Conservation (phyloP, 169 alveolate genomes). For the Cryptosporidium tyzzeri region DNA sequence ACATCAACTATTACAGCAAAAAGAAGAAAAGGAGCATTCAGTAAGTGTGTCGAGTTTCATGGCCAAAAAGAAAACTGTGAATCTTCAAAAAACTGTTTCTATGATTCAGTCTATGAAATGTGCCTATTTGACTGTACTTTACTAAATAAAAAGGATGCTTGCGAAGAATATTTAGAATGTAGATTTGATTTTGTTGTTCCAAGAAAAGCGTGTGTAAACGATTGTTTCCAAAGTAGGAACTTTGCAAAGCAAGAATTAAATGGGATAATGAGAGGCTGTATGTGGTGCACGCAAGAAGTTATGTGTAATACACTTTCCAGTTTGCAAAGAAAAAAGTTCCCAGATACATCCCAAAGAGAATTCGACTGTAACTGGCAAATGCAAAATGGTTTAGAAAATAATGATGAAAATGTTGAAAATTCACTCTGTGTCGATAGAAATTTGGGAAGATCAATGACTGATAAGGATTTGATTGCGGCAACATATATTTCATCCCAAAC, state of each 20-base stretch:
- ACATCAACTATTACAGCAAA: constrained; percentile 45
- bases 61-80: constrained; percentile 66
- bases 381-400: constrained; percentile 61
- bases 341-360: constrained; percentile 34
- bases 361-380: constrained; percentile 73
- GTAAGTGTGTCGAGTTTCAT: constrained; percentile 41
- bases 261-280: constrained; percentile 74
- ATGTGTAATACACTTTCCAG: constrained; percentile 45
- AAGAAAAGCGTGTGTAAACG: constrained; percentile 71
- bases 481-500: constrained; percentile 47
- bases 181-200: constrained; percentile 68
- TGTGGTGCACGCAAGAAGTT: constrained; percentile 72
- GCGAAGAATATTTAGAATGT: constrained; percentile 72
- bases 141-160: constrained; percentile 56
- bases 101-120: constrained; percentile 60
- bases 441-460: constrained; percentile 66
- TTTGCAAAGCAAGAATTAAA: constrained; percentile 55
- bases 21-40: constrained; percentile 60
- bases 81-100: constrained; percentile 37
- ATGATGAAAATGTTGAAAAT: constrained; percentile 36
- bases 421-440: constrained; percentile 67
- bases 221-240: constrained; percentile 67
- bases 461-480: constrained; percentile 65
- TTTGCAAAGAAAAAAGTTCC: constrained; percentile 55
- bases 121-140: constrained; percentile 53